Conservation (phyloP, 176 grass and related monocot genomes). For the Hyparrhenia diplandra region DNA sequence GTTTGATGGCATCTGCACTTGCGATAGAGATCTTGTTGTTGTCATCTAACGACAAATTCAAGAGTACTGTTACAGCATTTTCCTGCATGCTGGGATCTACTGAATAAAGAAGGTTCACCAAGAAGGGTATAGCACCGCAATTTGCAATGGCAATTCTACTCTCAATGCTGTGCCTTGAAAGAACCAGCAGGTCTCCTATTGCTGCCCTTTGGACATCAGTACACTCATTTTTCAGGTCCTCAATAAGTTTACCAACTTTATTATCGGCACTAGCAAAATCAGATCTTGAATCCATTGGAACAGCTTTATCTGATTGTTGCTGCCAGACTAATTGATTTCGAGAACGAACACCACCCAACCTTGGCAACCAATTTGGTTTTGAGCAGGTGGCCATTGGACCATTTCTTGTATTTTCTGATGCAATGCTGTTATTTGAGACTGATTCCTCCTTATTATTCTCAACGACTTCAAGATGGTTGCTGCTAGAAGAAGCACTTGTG, state of each 20-base stretch:
- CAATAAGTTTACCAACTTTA: constrained; percentile 45
- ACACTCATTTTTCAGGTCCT: constrained; percentile 64
- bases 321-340: constrained; percentile 36
- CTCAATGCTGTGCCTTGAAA: constrained; percentile 69
- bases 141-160: constrained; percentile 62
- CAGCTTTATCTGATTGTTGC: constrained; percentile 37
- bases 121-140: constrained; percentile 54
- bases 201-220: constrained; percentile 41
- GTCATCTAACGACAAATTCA: constrained; percentile 84
- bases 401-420: constrained; percentile 46
- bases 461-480: constrained; percentile 13
- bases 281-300: constrained; percentile 31
- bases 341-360: constrained; percentile 32
- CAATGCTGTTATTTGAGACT: constrained; percentile 28
- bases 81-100: constrained; percentile 58
- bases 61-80: constrained; percentile 64
- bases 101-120: constrained; percentile 71
- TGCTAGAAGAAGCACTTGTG: constrained; percentile 12
- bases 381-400: constrained; percentile 7
- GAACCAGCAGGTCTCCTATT: constrained; percentile 56
- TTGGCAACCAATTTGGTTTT: constrained; percentile 18
- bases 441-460: constrained; percentile 23
- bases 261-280: constrained; percentile 48
- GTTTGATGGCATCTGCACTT: constrained; percentile 53
- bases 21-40: constrained; percentile 79